Conservation (phyloP, 441 rosid species). For the Erodium trifolium region DNA sequence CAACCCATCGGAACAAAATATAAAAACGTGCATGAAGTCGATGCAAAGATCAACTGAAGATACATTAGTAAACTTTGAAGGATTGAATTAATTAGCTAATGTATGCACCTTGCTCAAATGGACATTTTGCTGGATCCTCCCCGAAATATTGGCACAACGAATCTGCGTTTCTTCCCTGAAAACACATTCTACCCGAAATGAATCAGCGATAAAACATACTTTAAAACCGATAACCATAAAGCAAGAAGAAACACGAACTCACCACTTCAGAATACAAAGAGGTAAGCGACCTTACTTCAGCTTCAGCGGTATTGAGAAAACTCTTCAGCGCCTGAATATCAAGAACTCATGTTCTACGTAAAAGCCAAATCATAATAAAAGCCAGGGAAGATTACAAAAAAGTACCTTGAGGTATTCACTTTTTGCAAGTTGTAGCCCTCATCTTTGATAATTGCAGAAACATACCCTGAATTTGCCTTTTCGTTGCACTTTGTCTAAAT, state of each 20-base stretch:
- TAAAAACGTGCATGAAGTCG: too few species aligned
- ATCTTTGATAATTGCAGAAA: too few species aligned
- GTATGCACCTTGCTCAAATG: constrained; percentile 86
- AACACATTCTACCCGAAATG: constrained; percentile 13
- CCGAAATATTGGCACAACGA: constrained; percentile 88
- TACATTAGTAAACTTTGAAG: background rate
- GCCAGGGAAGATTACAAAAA: background rate
- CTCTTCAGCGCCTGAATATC: constrained; percentile 52
- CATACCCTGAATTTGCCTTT: too few species aligned
- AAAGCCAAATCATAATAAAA: background rate
- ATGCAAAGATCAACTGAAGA: background rate
- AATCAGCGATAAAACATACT: constrained; percentile 11
- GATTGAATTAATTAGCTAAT: background rate
- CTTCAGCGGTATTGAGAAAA: constrained; percentile 86
- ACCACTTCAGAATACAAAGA: constrained; percentile 82
- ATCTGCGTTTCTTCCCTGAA: constrained; percentile 96
- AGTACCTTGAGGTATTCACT: too few species aligned
- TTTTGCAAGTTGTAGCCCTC: too few species aligned
- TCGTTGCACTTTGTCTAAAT: too few species aligned
- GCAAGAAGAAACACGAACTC: constrained; percentile 21
- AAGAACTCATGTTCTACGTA: background rate
- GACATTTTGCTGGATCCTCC: constrained; percentile 98
- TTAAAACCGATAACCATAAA: background rate
- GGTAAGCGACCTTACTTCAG: constrained; percentile 67
- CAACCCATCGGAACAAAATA: too few species aligned